Evolutionary conservation across 1,284 basidiomycete species (phyloP).

Genomic region (Leccinum solheimii): DNA sequence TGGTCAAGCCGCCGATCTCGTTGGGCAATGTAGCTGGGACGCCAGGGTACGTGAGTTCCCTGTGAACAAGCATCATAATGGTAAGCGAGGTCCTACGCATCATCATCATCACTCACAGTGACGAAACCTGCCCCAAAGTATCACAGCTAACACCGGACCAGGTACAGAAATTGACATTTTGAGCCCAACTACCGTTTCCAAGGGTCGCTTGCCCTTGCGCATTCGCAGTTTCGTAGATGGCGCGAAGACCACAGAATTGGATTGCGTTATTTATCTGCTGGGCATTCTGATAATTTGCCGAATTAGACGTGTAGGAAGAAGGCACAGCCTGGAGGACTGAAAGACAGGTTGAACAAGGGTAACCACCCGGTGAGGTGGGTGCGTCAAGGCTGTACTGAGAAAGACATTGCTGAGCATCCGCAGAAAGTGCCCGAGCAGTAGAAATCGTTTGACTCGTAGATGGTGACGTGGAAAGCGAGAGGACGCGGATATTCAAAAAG

Average conservation of each 20-base stretch:
- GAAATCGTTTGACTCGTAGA: slow-evolving; percentile 22
- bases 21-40: slow-evolving; percentile 47
- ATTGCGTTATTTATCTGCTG: slow-evolving; percentile 39
- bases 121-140: slow-evolving; percentile 41
- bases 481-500: slow-evolving; percentile 42
- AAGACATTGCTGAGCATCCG: slow-evolving; percentile 45
- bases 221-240: slow-evolving; percentile 47
- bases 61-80: slow-evolving; percentile 18
- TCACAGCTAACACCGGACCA: slow-evolving; percentile 52
- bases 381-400: slow-evolving; percentile 50
- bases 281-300: slow-evolving; percentile 34
- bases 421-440: slow-evolving; percentile 36
- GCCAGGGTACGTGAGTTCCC: slow-evolving; percentile 47
- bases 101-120: slow-evolving; percentile 40
- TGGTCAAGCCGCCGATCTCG: slow-evolving; percentile 44
- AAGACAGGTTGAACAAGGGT: slow-evolving; percentile 52
- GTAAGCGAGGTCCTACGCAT: background rate
- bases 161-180: slow-evolving; percentile 47
- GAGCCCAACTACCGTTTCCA: slow-evolving; percentile 47
- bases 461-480: slow-evolving; percentile 22
- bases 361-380: slow-evolving; percentile 42
- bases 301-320: slow-evolving; percentile 32
- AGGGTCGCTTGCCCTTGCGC: slow-evolving; percentile 41
- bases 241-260: slow-evolving; percentile 53
- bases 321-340: slow-evolving; percentile 43